Conservation (phyloP, 2,329 filamentous ascomycete genomes). For the Cordyceps javanica region DNA sequence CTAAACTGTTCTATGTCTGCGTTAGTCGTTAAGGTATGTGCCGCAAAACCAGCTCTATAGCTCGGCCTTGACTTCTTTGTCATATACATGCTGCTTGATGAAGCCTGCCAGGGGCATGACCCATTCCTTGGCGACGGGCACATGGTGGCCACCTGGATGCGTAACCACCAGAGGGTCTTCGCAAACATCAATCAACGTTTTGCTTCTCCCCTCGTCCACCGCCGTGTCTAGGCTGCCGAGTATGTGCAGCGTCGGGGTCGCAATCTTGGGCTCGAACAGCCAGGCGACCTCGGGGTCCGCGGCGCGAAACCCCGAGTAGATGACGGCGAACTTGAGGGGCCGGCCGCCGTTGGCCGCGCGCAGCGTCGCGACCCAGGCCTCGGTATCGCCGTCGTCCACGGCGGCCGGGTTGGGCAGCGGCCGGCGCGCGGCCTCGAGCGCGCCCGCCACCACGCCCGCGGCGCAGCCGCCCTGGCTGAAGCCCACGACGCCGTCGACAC, state of each 20-base stretch:
- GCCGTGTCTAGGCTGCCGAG: constrained; percentile 81
- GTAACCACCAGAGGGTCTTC: constrained; percentile 49
- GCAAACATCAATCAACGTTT: constrained; percentile 60
- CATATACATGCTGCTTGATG: constrained; percentile 41
- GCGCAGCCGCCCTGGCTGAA: constrained; percentile 76
- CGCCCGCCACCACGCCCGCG: constrained; percentile 64
- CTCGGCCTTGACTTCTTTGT: constrained; percentile 21
- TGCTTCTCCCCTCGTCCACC: constrained; percentile 70
- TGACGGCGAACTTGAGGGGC: constrained; percentile 62
- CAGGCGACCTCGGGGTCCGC: constrained; percentile 55
- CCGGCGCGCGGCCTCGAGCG: constrained; percentile 51
- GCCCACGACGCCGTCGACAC: constrained; percentile 72
- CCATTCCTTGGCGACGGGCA: constrained; percentile 79
- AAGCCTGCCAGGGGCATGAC: constrained; percentile 70
- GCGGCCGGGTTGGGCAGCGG: constrained; percentile 21
- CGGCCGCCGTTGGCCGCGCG: constrained; percentile 42
- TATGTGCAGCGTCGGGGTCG: constrained; percentile 74
- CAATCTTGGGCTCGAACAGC: constrained; percentile 64
- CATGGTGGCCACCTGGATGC: constrained; percentile 86
- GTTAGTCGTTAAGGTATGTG: background rate
- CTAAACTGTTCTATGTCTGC: constrained; percentile 14
- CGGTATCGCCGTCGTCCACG: constrained; percentile 20
- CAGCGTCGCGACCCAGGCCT: constrained; percentile 38
- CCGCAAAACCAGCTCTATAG: constrained; percentile 12
- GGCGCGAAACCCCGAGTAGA: constrained; percentile 72